phyloP scores from a whole-genome alignment of 169 alveolate species.

The Toxoplasma gondii region DNA sequence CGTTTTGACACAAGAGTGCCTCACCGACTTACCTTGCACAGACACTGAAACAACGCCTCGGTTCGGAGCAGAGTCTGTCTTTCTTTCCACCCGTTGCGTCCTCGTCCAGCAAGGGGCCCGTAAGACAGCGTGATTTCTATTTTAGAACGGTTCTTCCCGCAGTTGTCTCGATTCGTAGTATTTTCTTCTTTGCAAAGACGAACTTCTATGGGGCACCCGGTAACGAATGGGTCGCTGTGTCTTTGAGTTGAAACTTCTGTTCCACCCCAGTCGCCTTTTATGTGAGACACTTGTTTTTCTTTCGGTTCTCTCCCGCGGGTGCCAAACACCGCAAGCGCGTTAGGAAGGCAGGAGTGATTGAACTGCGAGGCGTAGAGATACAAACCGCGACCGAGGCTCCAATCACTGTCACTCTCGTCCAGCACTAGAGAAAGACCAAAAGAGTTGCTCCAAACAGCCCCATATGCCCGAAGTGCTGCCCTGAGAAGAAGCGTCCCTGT shows the following conservation, averaged over 20 bases:
- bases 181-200: not conserved
- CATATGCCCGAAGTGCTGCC: not conserved
- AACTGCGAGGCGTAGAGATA: slow-evolving; percentile 13
- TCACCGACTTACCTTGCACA: not conserved
- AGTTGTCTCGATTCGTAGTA: too few relatives aligned
- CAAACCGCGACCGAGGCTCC: not conserved
- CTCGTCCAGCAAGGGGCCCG: not conserved
- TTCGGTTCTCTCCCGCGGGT: not conserved
- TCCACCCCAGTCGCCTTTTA: not conserved
- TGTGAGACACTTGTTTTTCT: not conserved
- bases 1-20: too few relatives aligned
- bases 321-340: not conserved
- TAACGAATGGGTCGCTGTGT: not conserved
- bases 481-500: not conserved
- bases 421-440: not conserved
- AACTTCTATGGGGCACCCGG: not conserved
- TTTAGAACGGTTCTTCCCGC: not conserved
- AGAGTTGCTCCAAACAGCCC: not conserved
- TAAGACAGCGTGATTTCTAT: not conserved
- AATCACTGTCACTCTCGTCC: not conserved
- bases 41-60: not conserved
- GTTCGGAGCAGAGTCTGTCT: not conserved
- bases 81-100: not conserved
- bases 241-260: not conserved
- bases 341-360: not conserved